phyloP scores from a whole-genome alignment of 1,139 yeast species.

The Yamadazyma buinensis region DNA sequence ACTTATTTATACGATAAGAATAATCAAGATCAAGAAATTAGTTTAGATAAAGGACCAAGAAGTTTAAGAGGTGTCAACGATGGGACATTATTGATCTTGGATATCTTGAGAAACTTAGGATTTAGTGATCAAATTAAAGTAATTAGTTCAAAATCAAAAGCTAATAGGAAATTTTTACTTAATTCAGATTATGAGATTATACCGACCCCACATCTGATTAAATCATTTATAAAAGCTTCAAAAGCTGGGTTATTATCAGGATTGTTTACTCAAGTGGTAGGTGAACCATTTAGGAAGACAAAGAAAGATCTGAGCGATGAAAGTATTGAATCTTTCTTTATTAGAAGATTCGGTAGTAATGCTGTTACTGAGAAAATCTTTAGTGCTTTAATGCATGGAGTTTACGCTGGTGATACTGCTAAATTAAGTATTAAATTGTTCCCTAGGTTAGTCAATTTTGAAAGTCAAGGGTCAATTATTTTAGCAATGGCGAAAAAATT shows the following conservation, averaged over 20 bases:
- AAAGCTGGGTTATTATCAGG: slow-evolving; percentile 35
- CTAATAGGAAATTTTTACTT: slow-evolving; percentile 60
- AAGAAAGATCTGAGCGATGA: slow-evolving; percentile 49
- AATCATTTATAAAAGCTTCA: slow-evolving; percentile 38
- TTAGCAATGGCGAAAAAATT: slow-evolving; percentile 23
- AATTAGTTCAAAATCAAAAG: slow-evolving; percentile 45
- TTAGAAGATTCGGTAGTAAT: slow-evolving; percentile 63
- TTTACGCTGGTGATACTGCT: slow-evolving; percentile 81
- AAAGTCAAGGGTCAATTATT: slow-evolving; percentile 59
- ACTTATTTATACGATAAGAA: slow-evolving; percentile 15
- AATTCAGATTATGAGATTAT: slow-evolving; percentile 35
- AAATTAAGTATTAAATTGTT: slow-evolving; percentile 62
- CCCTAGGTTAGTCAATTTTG: slow-evolving; percentile 51
- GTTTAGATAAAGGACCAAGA: slow-evolving; percentile 70
- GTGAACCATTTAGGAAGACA: slow-evolving; percentile 39
- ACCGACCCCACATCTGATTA: slow-evolving; percentile 50
- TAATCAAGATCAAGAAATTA: slow-evolving; percentile 1
- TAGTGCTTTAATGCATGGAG: slow-evolving; percentile 85
- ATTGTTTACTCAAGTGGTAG: slow-evolving; percentile 29
- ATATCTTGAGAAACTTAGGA: slow-evolving; percentile 48
- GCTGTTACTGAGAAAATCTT: slow-evolving; percentile 58
- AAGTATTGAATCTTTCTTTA: slow-evolving; percentile 61
- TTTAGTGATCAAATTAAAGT: slow-evolving; percentile 43
- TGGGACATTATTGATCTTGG: slow-evolving; percentile 61
- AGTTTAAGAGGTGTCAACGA: slow-evolving; percentile 68